phyloP scores from a whole-genome alignment of 768 basidiomycete genomes.

The Calocera cornea region DNA sequence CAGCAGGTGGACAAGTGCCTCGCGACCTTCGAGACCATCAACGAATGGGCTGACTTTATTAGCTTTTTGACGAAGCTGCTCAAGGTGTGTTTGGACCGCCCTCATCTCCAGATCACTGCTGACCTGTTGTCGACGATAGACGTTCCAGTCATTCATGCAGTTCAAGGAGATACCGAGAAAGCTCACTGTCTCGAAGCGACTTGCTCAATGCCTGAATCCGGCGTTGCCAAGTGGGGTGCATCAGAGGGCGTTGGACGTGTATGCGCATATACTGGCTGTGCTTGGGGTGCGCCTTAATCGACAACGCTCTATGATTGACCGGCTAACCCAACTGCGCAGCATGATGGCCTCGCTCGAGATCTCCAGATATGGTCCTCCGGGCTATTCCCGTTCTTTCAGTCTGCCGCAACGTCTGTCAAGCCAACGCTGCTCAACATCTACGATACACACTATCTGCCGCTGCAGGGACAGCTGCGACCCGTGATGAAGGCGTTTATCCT shows the following conservation, averaged over 20 bases:
- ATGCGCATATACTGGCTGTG: constrained; percentile 78
- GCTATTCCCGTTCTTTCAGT: constrained; percentile 96
- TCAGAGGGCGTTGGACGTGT: constrained; percentile 90
- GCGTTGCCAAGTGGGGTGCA: constrained; percentile 94
- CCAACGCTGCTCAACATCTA: constrained; percentile 84
- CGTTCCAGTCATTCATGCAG: constrained; percentile 82
- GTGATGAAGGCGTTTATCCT: constrained; percentile 91
- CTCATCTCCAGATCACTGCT: neutral
- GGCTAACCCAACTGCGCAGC: constrained; percentile 30
- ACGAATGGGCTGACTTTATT: constrained; percentile 99
- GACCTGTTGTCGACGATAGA: constrained; percentile 33
- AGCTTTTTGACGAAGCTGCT: constrained; percentile 88
- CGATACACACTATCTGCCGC: constrained; percentile 79
- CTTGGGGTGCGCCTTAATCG: constrained; percentile 51
- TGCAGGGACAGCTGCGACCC: constrained; percentile 68
- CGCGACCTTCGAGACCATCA: constrained; percentile 84
- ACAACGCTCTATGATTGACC: constrained; percentile 8
- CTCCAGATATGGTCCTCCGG: constrained; percentile 90
- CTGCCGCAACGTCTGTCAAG: constrained; percentile 97
- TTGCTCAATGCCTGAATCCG: constrained; percentile 95
- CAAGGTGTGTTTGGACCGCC: constrained; percentile 41
- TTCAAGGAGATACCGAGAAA: constrained; percentile 96
- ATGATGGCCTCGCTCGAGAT: constrained; percentile 75
- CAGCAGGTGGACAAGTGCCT: constrained; percentile 87
- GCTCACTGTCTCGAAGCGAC: constrained; percentile 81